Conservation (phyloP, 768 basidiomycete genomes). For the Termitomyces sp. region DNA sequence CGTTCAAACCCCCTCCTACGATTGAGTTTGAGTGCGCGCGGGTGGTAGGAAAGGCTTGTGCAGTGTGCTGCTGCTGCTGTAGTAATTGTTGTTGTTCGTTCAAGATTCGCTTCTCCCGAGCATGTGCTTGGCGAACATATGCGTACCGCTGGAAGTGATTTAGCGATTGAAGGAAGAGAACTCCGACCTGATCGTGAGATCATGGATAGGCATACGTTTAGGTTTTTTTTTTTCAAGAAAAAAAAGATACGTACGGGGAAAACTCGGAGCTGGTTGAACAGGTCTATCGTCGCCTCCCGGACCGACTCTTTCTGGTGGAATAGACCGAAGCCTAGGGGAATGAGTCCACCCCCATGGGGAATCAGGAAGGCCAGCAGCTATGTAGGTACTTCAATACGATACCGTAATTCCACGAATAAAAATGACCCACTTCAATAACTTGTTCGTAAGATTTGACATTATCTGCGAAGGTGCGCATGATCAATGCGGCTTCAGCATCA, state of each 20-base stretch:
- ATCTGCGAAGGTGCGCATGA: conserved; percentile 71
- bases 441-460: conserved; percentile 81
- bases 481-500: conserved; percentile 69
- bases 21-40: conserved; percentile 31
- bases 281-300: conserved; percentile 75
- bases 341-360: conserved; percentile 75
- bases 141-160: conserved; percentile 91
- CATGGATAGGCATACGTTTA: neutral
- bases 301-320: conserved; percentile 84
- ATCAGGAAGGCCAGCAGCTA: conserved; percentile 81
- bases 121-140: conserved; percentile 79
- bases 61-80: conserved; percentile 14
- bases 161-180: conserved; percentile 69
- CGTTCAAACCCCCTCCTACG: conserved; percentile 8
- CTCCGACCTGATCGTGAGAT: conserved; percentile 57
- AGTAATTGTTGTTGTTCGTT: conserved; percentile 26
- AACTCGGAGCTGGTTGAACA: conserved; percentile 75
- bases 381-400: neutral
- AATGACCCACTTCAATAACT: conserved; percentile 68
- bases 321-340: conserved; percentile 83
- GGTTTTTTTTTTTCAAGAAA: too few relatives aligned
- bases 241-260: conserved; percentile 61
- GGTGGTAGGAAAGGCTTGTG: conserved; percentile 17
- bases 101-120: conserved; percentile 42
- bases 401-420: neutral